Percentiles rank a stretch among this genome's conserved stretches.
These are phyloP conservation scores for Sugiyamaella americana DNA, from an alignment of 805 yeast species.

Conservation along the genomic window DNA sequence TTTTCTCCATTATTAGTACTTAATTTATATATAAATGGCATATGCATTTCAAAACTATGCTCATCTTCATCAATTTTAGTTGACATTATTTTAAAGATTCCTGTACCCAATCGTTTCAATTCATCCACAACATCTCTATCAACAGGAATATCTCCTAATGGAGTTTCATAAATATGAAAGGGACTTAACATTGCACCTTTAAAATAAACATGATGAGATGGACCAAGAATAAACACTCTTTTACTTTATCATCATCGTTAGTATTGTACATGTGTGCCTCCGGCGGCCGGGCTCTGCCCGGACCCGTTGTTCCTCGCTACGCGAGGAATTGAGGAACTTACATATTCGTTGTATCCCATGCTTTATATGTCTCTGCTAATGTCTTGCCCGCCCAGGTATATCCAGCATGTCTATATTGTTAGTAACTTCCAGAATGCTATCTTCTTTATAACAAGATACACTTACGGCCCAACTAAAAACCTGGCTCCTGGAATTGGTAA, in stretches of 20 bases:
- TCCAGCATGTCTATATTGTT: constrained; percentile 70
- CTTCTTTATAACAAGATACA: constrained; percentile 3
- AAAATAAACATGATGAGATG: constrained; percentile 86
- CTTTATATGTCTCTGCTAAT: constrained; percentile 68
- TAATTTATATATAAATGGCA: constrained; percentile 60
- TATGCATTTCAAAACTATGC: constrained; percentile 93
- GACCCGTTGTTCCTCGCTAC: no score
- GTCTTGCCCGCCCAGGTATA: constrained; percentile 73
- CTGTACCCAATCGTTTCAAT: constrained; percentile 31
- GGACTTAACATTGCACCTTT: constrained; percentile 49
- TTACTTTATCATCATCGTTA: constrained; percentile 32
- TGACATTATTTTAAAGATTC: constrained; percentile 50
- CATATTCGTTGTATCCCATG: constrained; percentile 55
- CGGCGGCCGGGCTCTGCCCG: no score
- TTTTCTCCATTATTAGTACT: constrained; percentile 12
- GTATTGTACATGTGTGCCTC: no score
- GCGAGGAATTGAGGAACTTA: constrained; percentile 12
- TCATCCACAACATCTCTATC: constrained; percentile 41
- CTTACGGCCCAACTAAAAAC: constrained; percentile 50
- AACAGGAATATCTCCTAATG: constrained; percentile 68
- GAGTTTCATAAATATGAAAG: constrained; percentile 63
- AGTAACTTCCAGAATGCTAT: background rate
- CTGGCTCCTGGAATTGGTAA: constrained; percentile 38
- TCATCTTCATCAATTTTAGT: constrained; percentile 67
- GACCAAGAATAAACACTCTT: constrained; percentile 79